Evolutionary conservation across 106 monocot genomes (phyloP).

Genomic region (Chionographis japonica): DNA sequence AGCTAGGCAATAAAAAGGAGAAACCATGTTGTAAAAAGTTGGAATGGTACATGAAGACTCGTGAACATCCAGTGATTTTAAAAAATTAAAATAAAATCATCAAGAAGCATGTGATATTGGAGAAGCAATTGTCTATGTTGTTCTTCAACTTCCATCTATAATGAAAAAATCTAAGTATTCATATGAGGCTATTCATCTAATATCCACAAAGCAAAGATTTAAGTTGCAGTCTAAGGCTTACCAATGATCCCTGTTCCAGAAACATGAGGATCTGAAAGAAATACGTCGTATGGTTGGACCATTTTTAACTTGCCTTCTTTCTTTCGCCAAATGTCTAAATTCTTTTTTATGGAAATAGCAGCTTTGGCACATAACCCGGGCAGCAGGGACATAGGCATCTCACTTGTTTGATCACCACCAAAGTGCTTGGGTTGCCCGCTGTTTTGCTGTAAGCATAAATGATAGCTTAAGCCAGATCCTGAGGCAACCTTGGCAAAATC

Average conservation of each 20-base stretch:
- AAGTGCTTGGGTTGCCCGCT: slow-evolving; percentile 72
- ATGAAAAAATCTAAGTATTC: too few relatives aligned
- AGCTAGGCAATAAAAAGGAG: too few relatives aligned
- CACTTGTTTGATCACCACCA: slow-evolving; percentile 26
- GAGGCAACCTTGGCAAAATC: slow-evolving; percentile 73
- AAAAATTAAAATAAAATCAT: too few relatives aligned
- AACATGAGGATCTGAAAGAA: slow-evolving; percentile 83
- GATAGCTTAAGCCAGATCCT: slow-evolving; percentile 68
- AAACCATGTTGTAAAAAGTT: too few relatives aligned
- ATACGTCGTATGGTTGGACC: slow-evolving; percentile 91
- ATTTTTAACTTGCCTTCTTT: slow-evolving; percentile 76
- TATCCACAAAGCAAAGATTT: background rate
- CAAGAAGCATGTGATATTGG: too few relatives aligned
- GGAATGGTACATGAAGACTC: too few relatives aligned
- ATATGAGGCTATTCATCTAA: background rate
- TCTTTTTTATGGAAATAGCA: slow-evolving; percentile 67
- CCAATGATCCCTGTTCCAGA: slow-evolving; percentile 71
- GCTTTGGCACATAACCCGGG: slow-evolving; percentile 89
- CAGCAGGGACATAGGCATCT: slow-evolving; percentile 48
- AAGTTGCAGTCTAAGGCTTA: slow-evolving; percentile 19
- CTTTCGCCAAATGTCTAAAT: slow-evolving; percentile 72
- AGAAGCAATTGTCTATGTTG: too few relatives aligned
- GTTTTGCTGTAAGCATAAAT: slow-evolving; percentile 78
- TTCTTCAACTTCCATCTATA: too few relatives aligned
- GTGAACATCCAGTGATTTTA: too few relatives aligned